Base-by-base conservation (phyloP, 1,139 yeast genomes). In the Magnusiomyces suaveolens region DNA sequence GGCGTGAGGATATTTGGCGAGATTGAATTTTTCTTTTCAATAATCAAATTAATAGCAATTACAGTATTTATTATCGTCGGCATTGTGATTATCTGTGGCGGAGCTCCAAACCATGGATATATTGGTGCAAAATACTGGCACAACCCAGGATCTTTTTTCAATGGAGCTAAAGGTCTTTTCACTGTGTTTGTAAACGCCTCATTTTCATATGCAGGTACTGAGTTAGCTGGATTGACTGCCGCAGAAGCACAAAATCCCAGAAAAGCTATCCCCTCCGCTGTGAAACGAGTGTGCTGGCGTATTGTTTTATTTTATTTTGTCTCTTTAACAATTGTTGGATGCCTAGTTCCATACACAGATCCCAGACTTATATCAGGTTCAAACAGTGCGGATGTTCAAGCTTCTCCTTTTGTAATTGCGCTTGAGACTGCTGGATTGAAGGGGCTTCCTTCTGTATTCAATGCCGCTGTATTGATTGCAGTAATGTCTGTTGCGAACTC, bases 131-230 rank as follows among this genome's bases (percentile, higher is more conserved):
- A 68, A 59, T 77, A 81, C 67, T 83, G 86, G 86, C 74, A 74
- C 56, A 60, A 73, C 53, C 84, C 85, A 0, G 85, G 85, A 52
- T 81, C 87, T 1, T 83, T 84, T 64, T 75, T 72, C 58, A 71
- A 70, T 76, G 90, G 75, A 58, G 87, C 80, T 75, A 87, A 88
- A 67, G 97, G 96, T 64, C 80, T 87, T 48, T 80, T 90, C 66
- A 73, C 87, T 36, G 84, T 84, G 53, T 84, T 90, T 66, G 86
- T 89, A 54, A 81, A 84, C 44, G 95, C 96, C 26, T 95, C 96
- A 1, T 89, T 88, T 71, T 83, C 96, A 1, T 87, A 86, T 63
- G 88, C 89, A 54, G 94, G 95, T 62, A 80, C 86, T 56, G 96
- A 87, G 72, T 75, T 85, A 64, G 84, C 84, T 59, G 95, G 95